Evolutionary conservation across 2,329 filamentous ascomycete genomes (phyloP), one percentile per base, ranked within the genome.

Genomic region (Aspergillus fumigatiaffinis): DNA sequence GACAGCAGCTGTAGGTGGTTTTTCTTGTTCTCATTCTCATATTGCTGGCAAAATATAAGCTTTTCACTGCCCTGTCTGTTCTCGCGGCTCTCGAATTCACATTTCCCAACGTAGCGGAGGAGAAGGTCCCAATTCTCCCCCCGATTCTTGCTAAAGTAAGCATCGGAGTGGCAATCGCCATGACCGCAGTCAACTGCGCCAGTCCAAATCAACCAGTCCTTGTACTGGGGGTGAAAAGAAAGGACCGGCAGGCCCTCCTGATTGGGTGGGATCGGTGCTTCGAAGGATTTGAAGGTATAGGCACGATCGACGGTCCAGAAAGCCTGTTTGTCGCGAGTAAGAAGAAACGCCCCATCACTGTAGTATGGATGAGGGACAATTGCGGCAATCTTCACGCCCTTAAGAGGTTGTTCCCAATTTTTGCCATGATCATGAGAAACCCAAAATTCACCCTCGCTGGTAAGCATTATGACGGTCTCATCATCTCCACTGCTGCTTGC

Each of bases 141-240:
- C 52, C 91, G 88, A 68, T 96, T 91, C 32, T 79, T 87, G 38
- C 90, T 91, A 56, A 91, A 80, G 48, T 89, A 91, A 1, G 92
- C 91, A 60, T 89, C 85, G 1, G 80, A 80, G 66, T 90, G 87
- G 72, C 92, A 97, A 35, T 84, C 76, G 17, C 74, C 76, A 10
- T 79, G 79, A 3, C 86, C 83, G 70, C 91, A 95, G 60, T 88
- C 84, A 62, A 86, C 77, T 9, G 78, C 77, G 42, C 92, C 93
- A 51, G 89, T 85, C 92, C 92, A 97, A 60, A 99, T 89, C 47
- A 97, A 80, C 91, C 92, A 97, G 67, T 96, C 89, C 70, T 88
- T 89, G 67, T 89, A 84, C 64, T 88, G 85, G 1, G 92, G 89
- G 67, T 99, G 94, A 77, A 99, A 99, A 38, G 82, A 80, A 64